These are phyloP conservation scores for Knoxdaviesia capensis DNA, from an alignment of 2,329 filamentous ascomycete species.

Conservation along the genomic window DNA sequence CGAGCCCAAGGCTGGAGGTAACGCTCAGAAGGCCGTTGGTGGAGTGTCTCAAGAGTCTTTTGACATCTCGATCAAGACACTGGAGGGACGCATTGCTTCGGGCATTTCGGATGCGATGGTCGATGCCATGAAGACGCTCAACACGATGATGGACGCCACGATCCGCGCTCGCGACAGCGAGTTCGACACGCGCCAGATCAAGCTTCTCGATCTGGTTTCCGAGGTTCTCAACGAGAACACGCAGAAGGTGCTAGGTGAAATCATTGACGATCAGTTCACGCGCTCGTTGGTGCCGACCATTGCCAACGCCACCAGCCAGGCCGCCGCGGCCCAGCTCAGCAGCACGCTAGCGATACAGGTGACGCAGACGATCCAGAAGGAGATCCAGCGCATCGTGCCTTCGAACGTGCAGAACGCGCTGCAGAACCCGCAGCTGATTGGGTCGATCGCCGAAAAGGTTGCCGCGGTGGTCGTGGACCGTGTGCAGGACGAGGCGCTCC, in stretches of 20 bases:
- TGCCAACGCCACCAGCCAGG: conserved; percentile 42
- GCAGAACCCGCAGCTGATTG: conserved; percentile 53
- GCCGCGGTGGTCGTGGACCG: conserved; percentile 30
- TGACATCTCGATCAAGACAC: conserved; percentile 30
- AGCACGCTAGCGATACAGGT: conserved; percentile 47
- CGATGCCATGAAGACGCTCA: conserved; percentile 38
- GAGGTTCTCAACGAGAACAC: conserved; percentile 42
- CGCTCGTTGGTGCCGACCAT: conserved; percentile 58
- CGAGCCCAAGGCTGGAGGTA: conserved; percentile 1
- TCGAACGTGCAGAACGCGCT: conserved; percentile 39
- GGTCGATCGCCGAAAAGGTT: conserved; percentile 27
- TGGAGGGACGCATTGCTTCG: conserved; percentile 29
- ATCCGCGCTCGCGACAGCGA: conserved; percentile 27
- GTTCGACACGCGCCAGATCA: conserved; percentile 31
- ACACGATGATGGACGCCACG: conserved; percentile 47
- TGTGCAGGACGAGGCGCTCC: conserved; percentile 49
- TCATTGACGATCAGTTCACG: conserved; percentile 59
- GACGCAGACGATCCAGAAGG: conserved; percentile 45
- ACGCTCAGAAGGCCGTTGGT: conserved; percentile 4
- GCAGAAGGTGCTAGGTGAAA: conserved; percentile 52
- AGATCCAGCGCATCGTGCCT: conserved; percentile 53
- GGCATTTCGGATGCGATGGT: conserved; percentile 30
- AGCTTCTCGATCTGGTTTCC: conserved; percentile 36
- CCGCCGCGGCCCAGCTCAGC: conserved; percentile 52
- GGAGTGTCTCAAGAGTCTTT: conserved; percentile 24